Evolutionary conservation across 2,329 filamentous ascomycete genomes (phyloP), one percentile per base, ranked within the genome.

Genomic region (Uncinocarpus reesii): DNA sequence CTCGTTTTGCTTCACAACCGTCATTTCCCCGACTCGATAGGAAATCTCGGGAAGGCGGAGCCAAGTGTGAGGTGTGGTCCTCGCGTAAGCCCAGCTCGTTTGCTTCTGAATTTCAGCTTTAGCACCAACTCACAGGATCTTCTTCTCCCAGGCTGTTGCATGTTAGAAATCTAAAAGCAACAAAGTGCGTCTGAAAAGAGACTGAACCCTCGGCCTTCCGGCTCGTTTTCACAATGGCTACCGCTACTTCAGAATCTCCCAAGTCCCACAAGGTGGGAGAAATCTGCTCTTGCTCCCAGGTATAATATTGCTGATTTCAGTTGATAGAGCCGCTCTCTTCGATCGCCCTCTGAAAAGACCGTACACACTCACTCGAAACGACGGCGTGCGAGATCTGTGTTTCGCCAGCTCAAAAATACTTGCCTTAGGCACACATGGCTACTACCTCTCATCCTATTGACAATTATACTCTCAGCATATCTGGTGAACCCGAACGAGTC

Each of bases 401-500:
- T 71, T 47, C 66, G 68, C 36, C 66, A 68, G 48, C 71, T 65
- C 58, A 70, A 68, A 50, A 60, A 65, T 43, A 53, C 58, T 21
- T 67, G 66, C 40, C 55, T 70, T 42, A 67, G 65, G 49, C 76
- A 81, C 60, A 81, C 78, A 23, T 81, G 78, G 78, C 62, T 80
- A 15, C 71, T 75, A 42, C 89, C 90, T 20, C 76, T 92, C 50
- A 65, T 84, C 55, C 69, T 93, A 50, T 67, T 86, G 50, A 52
- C 75, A 51, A 58, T 80, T 61, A 74, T 89, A 61, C 68, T 85
- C 51, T 67, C 73, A 42, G 73, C 79, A 52, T 95, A 90, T 68
- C 78, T 80, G 55, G 63, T 86, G 60, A 83, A 88, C 62, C 90
- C 89, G 4, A 79, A 77, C 57, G 74, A 81, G 52, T 79, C 82